Base-by-base conservation (phyloP, 805 yeast species). In the Candida qinlingensis region DNA sequence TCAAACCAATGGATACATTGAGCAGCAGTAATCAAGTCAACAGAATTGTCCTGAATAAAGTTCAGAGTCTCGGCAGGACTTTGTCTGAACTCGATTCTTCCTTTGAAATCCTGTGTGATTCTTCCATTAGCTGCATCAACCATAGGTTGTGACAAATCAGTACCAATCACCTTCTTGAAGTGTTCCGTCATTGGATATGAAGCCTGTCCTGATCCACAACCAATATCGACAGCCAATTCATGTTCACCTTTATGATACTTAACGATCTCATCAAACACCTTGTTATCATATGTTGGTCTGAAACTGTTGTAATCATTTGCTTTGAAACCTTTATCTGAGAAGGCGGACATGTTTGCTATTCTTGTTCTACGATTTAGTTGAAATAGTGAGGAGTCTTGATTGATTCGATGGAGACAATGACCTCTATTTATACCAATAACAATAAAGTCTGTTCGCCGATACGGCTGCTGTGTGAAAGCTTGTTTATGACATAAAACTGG, bases 1-100 rank as follows among this genome's bases (percentile, higher is more conserved):
- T 83, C 74, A 49, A 87, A 77, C 96, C 96, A 90, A 65, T 90
- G 97, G n/a, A 77, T 80, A 49, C 90, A 85, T 61, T 90, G 89
- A 0, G 91, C 96, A 12, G 83, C 86, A 3, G 89, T 76, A 11
- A 88, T 70, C 56, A 88, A 51, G 60, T 85, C 95, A 7, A 81
- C 77, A 0, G 78, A 43, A 58, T 56, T 46, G 68, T 60, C 62
- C 66, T 72, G 34, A 36, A 48, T 31, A 59, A 56, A 66, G 59
- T 60, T 27, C 41, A 52, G 11, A 35, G 58, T 28, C 52, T 58
- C 54, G 55, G 63, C 67, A 4, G 62, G 56, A 12, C 60, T 52
- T 37, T 56, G 59, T 2, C 34, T 51, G 26, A 57, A 54, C 11
- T 55, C 52, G 25, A 59, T 38, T 11, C 47, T 48, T 4, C 45